A percentile compares a stretch with the other conserved stretches of the same genome.
phyloP scores from a whole-genome alignment of 306 rosid genomes.

The Coriaria nepalensis region DNA sequence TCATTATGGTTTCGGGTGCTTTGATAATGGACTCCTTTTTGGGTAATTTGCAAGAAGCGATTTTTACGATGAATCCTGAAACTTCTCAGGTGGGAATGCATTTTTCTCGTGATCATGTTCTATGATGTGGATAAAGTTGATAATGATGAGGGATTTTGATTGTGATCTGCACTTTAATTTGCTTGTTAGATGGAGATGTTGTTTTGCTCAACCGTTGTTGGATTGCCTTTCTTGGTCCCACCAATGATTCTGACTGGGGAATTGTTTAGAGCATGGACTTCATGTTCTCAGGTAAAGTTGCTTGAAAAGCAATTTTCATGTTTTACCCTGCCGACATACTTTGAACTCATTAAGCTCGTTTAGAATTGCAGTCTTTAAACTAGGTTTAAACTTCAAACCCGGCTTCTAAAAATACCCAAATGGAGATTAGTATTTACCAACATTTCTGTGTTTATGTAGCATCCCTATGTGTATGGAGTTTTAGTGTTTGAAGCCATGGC shows the following conservation, averaged over 20 bases:
- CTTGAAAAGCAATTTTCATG: too few species aligned
- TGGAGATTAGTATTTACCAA: too few species aligned
- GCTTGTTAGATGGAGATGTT: conserved; percentile 85
- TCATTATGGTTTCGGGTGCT: conserved; percentile 85
- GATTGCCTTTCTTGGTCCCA: conserved; percentile 86
- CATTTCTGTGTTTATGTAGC: conserved; percentile 35
- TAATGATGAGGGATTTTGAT: too few species aligned
- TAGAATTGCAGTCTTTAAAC: too few species aligned
- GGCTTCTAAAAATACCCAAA: too few species aligned
- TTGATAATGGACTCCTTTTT: conserved; percentile 84
- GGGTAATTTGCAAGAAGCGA: conserved; percentile 96
- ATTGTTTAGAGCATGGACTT: conserved; percentile 80
- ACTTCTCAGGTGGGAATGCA: conserved; percentile 65
- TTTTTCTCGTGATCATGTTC: background rate
- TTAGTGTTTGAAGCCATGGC: conserved; percentile 90
- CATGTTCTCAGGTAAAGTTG: conserved; percentile 66
- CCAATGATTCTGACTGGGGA: conserved; percentile 96
- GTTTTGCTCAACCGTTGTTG: conserved; percentile 87
- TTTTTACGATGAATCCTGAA: conserved; percentile 87
- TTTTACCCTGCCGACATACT: too few species aligned
- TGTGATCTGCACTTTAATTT: conserved; percentile 7
- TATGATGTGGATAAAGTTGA: conserved; percentile 4
- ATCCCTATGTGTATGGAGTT: conserved; percentile 83
- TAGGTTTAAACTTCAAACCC: too few species aligned
- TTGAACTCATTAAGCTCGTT: too few species aligned